phyloP scores from a whole-genome alignment of 345 rosid species.

The Salix dunnii region DNA sequence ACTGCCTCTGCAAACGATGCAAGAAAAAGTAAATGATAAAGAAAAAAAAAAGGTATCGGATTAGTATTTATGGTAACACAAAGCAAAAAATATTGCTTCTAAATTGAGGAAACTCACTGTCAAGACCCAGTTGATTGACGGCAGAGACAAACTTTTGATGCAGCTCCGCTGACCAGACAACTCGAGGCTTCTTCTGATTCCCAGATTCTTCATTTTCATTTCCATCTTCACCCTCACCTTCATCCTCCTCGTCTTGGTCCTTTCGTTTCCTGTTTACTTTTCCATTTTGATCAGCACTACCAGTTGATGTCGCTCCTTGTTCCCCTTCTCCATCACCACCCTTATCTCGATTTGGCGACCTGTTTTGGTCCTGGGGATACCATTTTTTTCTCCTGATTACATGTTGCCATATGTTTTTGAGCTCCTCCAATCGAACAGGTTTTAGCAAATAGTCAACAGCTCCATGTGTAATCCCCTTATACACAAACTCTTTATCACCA shows the following conservation, averaged over 20 bases:
- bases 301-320: conserved; percentile 27
- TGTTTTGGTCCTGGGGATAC: conserved; percentile 40
- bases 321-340: conserved; percentile 35
- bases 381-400: conserved; percentile 62
- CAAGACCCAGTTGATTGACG: conserved; percentile 77
- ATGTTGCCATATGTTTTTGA: conserved; percentile 94
- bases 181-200: conserved; percentile 79
- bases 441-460: conserved; percentile 84
- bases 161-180: conserved; percentile 83
- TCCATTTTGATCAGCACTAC: conserved; percentile 35
- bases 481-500: conserved; percentile 70
- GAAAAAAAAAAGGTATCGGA: background rate
- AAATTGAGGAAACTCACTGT: conserved; percentile 51
- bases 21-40: conserved; percentile 6
- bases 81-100: conserved; percentile 5
- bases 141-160: conserved; percentile 85
- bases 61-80: background rate
- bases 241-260: conserved; percentile 74
- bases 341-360: conserved; percentile 34
- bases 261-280: conserved; percentile 55
- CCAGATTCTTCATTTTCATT: conserved; percentile 60
- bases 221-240: conserved; percentile 54
- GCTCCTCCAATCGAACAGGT: conserved; percentile 84
- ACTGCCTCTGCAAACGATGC: conserved; percentile 68
- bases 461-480: conserved; percentile 85